Evolutionary conservation across 371 early-diverging fungal species (phyloP), one percentile per base, ranked within the genome.

Genomic region (Batrachochytrium dendrobatidis): DNA sequence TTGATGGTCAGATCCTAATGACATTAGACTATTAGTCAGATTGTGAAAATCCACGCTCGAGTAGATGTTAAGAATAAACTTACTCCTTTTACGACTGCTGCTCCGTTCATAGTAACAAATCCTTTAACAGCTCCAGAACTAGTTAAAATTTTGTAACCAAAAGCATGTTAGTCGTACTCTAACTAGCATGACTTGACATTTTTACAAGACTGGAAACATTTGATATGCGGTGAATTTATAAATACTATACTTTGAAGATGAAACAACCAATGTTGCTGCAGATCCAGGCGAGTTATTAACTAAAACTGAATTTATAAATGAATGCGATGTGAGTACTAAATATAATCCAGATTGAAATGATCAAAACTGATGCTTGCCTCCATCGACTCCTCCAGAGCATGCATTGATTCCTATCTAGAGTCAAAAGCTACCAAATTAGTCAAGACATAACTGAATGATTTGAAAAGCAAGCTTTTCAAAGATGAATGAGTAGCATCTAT

Each of bases 71-170:
- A n/a, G 8, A 3, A 33, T 7, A 7, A 20, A 24, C 62, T 24
- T 15, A 72, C 72, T 39, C 63, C 73, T 60, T 69, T 69, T 22
- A 58, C 49, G 44, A 72, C 53, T 29, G 45, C 45, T 3, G 58
- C 28, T 18, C 73, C 73, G 46, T 69, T 63, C 10, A 72, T 52
- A n/a, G 67, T 67, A n/a, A 72, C 61, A 43, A 69, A 66, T 1
- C 73, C 73, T 58, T 72, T 72, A 3, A 72, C 51, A 17, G 53
- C 43, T 30, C 67, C 70, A 32, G 51, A 61, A 56, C 67, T 66
- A 20, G 46, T 5, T 5, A 3, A 26, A 7, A 12, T 45, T 3
- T 24, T 20, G 6, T 3, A 5, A 5, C 24, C 7, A 3, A 26
- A 20, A 45, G 46, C 46, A n/a, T 39, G 39, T n/a, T 12, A 12